Percentiles rank a stretch among this genome's conserved stretches.
phyloP scores from a whole-genome alignment of 2,329 filamentous ascomycete species.

The Aureobasidium subglaciale region DNA sequence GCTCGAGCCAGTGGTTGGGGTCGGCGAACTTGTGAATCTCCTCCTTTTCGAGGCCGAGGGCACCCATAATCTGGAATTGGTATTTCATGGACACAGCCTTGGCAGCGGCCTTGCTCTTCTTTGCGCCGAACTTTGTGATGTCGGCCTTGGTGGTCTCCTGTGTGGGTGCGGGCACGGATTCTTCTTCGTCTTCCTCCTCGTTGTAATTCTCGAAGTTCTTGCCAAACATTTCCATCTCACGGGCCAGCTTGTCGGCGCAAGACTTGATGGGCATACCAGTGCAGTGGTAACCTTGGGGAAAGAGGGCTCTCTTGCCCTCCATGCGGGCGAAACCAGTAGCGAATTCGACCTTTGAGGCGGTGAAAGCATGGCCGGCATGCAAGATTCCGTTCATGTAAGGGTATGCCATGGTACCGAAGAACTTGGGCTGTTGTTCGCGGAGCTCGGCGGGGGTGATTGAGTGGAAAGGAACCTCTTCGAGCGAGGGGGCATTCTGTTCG shows the following conservation, averaged over 20 bases:
- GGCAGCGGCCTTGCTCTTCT: conserved; percentile 84
- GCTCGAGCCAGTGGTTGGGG: conserved; percentile 82
- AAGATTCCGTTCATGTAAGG: conserved; percentile 77
- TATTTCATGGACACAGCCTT: conserved; percentile 94
- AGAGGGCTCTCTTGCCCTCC: conserved; percentile 80
- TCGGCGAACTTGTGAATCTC: conserved; percentile 94
- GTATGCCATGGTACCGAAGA: conserved; percentile 74
- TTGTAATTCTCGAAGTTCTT: conserved; percentile 74
- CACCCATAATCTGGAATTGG: conserved; percentile 90
- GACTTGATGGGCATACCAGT: conserved; percentile 98
- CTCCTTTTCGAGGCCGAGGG: conserved; percentile 75
- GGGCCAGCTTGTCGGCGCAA: conserved; percentile 86
- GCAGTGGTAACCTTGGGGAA: conserved; percentile 90
- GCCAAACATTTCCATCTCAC: conserved; percentile 85
- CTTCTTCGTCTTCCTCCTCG: conserved; percentile 47
- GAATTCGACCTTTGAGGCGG: conserved; percentile 89
- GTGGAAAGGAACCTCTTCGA: conserved; percentile 67
- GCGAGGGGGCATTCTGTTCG: conserved; percentile 75
- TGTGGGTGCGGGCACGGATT: conserved; percentile 51
- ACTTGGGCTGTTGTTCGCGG: conserved; percentile 78
- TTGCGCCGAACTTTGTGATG: conserved; percentile 82
- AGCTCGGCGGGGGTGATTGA: conserved; percentile 67
- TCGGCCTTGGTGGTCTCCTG: conserved; percentile 66
- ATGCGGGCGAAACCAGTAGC: conserved; percentile 78
- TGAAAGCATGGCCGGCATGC: conserved; percentile 89